Base-by-base conservation (phyloP, 2,329 filamentous ascomycete genomes). In the Karstenula rhodostoma region DNA sequence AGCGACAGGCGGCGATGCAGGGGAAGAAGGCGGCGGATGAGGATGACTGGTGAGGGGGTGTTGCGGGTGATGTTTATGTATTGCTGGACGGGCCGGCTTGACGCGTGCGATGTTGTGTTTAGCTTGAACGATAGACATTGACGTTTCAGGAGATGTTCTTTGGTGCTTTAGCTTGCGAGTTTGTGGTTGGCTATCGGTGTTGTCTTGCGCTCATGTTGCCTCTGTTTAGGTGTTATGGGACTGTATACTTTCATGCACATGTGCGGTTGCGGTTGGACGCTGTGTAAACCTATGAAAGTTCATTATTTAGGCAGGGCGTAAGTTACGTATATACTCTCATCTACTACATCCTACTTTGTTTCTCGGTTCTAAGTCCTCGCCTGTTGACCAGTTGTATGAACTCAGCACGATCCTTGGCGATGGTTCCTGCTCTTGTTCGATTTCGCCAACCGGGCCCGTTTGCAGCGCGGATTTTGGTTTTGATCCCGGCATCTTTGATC, bases 1-100 rank as follows among this genome's bases (percentile, higher is more conserved):
- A 80, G 61, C 73, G 82, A 61, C 80, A 82, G 67, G 81, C 81
- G 57, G 82, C 82, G 37, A 83, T 84, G 82, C 77, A 80, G 56
- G 74, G 75, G 44, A 73, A 74, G 63, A 73, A 73, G 32, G 60
- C 67, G 27, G 74, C 75, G 7, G 72, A 77, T 7, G 74, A 78
- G 32, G 79, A 81, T 57, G 77, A 78, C 49, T 78, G 76, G 75
- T 78, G 60, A 66, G 48, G 48, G 47, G 48, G 32, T 13, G 47
- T 46, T 37, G 43, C 51, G 19, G n/a, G 12, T 51, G 29, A 51
- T 51, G 19, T 35, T 51, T 32, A 37, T 52, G 33, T 40, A 25
- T 9, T 25, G 19, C 22, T 40, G 49, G 42, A 40, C 8, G 19
- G 42, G 4, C 3, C 15, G 33, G 9, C n/a, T 19, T 42, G 22